These are phyloP conservation scores for Achaetomiella virescens DNA, from an alignment of 495 filamentous ascomycete genomes.

Conservation along the genomic window DNA sequence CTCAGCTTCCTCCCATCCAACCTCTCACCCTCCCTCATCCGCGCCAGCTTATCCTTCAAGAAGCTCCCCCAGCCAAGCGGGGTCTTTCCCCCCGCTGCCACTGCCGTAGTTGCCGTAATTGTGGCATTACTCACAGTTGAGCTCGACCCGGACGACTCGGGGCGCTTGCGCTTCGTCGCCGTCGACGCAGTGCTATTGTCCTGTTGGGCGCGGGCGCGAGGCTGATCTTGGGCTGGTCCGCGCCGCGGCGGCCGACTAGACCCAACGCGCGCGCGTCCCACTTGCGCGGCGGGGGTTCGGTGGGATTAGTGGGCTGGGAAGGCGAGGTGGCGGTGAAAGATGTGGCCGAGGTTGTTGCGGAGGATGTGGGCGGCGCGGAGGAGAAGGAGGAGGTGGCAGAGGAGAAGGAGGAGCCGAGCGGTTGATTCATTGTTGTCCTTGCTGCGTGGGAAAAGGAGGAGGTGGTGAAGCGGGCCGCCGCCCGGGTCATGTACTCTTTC, in stretches of 20 bases:
- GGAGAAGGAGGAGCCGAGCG: conserved; percentile 6
- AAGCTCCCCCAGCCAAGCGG: conserved; percentile 45
- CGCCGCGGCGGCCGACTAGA: conserved; percentile 49
- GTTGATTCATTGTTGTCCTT: too few species aligned
- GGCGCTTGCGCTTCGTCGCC: conserved; percentile 62
- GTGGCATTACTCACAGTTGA: conserved; percentile 21
- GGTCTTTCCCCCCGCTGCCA: not conserved
- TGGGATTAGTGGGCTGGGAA: not conserved
- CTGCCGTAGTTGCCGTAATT: not conserved
- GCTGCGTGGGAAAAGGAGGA: too few species aligned
- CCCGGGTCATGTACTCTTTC: conserved; percentile 64
- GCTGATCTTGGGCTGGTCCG: conserved; percentile 45
- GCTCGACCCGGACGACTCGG: conserved; percentile 33
- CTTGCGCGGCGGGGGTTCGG: conserved; percentile 2
- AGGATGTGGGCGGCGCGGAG: not conserved
- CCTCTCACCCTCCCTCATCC: conserved; percentile 51
- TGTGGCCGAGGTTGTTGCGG: not conserved
- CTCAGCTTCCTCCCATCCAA: conserved; percentile 7
- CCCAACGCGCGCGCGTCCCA: conserved; percentile 50
- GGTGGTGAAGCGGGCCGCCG: conserved; percentile 9
- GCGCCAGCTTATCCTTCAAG: conserved; percentile 40
- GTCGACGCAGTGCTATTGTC: conserved; percentile 39
- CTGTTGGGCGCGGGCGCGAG: conserved; percentile 50
- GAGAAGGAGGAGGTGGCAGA: conserved; percentile 12
- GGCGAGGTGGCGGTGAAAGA: conserved; percentile 7